Conservation (phyloP, 306 rosid species). For the Medicago arabica region DNA sequence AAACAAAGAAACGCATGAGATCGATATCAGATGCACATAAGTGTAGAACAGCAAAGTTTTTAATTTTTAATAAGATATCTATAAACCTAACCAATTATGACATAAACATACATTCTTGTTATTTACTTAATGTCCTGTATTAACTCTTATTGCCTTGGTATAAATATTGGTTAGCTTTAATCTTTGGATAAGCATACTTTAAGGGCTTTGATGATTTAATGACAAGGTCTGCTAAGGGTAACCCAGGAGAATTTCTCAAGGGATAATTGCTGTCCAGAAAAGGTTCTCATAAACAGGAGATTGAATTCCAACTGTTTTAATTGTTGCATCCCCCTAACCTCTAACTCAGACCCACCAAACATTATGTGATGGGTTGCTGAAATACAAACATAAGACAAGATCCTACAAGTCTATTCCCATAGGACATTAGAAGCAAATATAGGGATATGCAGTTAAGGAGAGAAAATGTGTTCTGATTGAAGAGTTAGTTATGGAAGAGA, state of each 20-base stretch:
- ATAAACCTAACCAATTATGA: neutral
- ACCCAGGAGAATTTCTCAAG: neutral
- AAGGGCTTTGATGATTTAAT: constrained; percentile 28
- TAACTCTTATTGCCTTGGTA: neutral
- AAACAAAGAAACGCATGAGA: constrained; percentile 33
- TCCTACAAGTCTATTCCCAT: constrained; percentile 2
- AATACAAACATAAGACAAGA: constrained; percentile 9
- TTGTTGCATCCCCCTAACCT: constrained; percentile 13
- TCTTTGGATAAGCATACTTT: constrained; percentile 24
- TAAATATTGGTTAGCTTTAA: constrained; percentile 11
- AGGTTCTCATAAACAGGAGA: constrained; percentile 30
- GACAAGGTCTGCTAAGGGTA: constrained; percentile 15
- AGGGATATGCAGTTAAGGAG: neutral
- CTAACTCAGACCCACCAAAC: constrained; percentile 11
- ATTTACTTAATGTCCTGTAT: constrained; percentile 13
- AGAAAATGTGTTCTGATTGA: neutral
- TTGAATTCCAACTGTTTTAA: constrained; percentile 4
- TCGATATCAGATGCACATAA: constrained; percentile 13
- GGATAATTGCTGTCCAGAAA: constrained; percentile 10
- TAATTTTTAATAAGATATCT: constrained; percentile 18
- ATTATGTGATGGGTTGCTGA: neutral
- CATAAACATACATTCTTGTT: constrained; percentile 7
- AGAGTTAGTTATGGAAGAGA: constrained; percentile 1
- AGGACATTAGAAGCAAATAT: neutral
- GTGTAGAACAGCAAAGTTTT: constrained; percentile 14